Evolutionary conservation across 345 rosid species (phyloP).

Genomic region (Camelina neglecta): DNA sequence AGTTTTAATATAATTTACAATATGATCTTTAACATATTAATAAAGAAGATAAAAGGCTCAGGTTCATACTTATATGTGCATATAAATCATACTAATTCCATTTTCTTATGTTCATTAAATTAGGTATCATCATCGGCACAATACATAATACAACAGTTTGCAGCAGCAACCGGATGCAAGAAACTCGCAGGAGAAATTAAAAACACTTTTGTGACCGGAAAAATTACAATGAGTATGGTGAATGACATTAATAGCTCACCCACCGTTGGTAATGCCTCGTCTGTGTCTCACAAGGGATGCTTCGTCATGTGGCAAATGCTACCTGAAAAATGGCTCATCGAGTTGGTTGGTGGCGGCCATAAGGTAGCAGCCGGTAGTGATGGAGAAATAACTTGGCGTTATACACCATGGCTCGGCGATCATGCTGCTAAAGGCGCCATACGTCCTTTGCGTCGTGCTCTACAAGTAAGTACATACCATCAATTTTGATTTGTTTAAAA

Average conservation of each 20-base stretch:
- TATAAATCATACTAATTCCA: constrained; percentile 18
- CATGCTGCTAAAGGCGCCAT: constrained; percentile 89
- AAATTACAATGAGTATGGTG: constrained; percentile 78
- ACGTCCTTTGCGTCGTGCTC: constrained; percentile 87
- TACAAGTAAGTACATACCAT: constrained; percentile 66
- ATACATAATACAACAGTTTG: constrained; percentile 88
- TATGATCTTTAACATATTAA: constrained; percentile 12
- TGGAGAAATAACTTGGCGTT: constrained; percentile 89
- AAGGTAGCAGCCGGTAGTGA: constrained; percentile 90
- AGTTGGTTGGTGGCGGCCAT: constrained; percentile 75
- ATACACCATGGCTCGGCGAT: constrained; percentile 89
- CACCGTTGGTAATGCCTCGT: constrained; percentile 37
- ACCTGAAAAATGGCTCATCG: constrained; percentile 90
- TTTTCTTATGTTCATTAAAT: not conserved
- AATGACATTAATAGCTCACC: constrained; percentile 53
- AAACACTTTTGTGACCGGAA: constrained; percentile 81
- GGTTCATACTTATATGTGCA: not conserved
- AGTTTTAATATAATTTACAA: not conserved
- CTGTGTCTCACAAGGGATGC: constrained; percentile 75
- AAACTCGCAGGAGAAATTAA: constrained; percentile 70
- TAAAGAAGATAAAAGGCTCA: not conserved
- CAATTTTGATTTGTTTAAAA: no score
- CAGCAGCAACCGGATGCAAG: constrained; percentile 96
- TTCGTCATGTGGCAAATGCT: constrained; percentile 99
- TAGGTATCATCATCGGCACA: constrained; percentile 97